Percentiles rank a stretch among this genome's conserved stretches.
Evolutionary conservation across 1,284 basidiomycete species (phyloP).

Genomic region (Apiotrichum gamsii): DNA sequence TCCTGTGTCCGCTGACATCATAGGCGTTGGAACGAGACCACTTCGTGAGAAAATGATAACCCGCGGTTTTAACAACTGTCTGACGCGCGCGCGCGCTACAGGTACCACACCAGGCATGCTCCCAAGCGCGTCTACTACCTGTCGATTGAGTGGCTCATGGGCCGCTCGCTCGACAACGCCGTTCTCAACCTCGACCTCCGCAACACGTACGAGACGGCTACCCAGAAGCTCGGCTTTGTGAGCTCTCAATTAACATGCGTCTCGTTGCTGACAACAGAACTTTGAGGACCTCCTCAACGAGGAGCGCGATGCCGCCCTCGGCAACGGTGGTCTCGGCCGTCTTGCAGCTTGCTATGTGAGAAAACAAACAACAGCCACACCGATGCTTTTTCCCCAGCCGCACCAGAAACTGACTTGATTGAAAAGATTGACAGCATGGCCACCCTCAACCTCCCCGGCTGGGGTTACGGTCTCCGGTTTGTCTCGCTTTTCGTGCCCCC

Average conservation of each 20-base stretch:
- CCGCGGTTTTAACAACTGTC: too few species aligned
- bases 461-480: conserved; percentile 76
- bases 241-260: conserved; percentile 10
- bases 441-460: conserved; percentile 71
- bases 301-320: conserved; percentile 83
- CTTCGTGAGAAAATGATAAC: conserved; percentile 19
- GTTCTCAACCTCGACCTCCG: conserved; percentile 81
- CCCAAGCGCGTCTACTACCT: conserved; percentile 68
- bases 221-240: conserved; percentile 62
- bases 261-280: conserved; percentile 41
- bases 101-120: conserved; percentile 42
- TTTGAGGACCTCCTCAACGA: conserved; percentile 77
- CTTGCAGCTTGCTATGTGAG: conserved; percentile 83
- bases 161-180: conserved; percentile 79
- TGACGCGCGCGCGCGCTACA: too few species aligned
- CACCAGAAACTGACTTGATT: conserved; percentile 1
- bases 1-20: neutral
- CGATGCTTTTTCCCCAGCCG: too few species aligned
- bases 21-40: conserved; percentile 47
- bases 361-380: neutral
- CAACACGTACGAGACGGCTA: conserved; percentile 61
- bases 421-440: conserved; percentile 52
- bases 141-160: conserved; percentile 68
- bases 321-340: conserved; percentile 76
- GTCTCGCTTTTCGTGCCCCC: too few species aligned